These are phyloP conservation scores for Alternaria gaisen DNA, from an alignment of 2,329 filamentous ascomycete species.

Conservation along the genomic window DNA sequence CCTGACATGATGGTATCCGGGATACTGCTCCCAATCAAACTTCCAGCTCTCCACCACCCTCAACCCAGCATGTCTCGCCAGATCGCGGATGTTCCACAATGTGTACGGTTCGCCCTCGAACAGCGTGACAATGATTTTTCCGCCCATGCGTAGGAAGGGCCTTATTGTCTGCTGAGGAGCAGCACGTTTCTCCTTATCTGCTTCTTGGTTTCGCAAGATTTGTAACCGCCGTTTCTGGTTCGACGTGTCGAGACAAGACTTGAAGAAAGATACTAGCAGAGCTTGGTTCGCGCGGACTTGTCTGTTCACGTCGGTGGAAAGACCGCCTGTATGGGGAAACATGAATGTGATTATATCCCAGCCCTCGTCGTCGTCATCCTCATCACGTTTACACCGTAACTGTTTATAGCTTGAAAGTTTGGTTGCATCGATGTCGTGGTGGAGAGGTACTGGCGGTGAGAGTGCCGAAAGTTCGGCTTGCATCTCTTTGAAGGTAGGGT, in stretches of 20 bases:
- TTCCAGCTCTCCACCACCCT: conserved; percentile 74
- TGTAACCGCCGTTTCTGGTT: conserved; percentile 24
- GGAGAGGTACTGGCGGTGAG: conserved; percentile 46
- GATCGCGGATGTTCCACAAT: conserved; percentile 90
- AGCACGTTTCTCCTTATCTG: neutral
- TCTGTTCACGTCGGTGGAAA: conserved; percentile 90
- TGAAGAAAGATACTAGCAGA: conserved; percentile 46
- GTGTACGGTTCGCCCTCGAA: conserved; percentile 96
- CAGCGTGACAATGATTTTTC: conserved; percentile 78
- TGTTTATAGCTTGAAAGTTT: conserved; percentile 53
- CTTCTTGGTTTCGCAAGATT: conserved; percentile 22
- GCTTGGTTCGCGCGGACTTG: conserved; percentile 83
- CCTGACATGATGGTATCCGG: conserved; percentile 76
- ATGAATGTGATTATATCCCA: conserved; percentile 92
- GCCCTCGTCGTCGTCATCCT: conserved; percentile 38
- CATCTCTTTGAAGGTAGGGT: conserved; percentile 59
- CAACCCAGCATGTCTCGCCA: conserved; percentile 79
- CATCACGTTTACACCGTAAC: conserved; percentile 33
- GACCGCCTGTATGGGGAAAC: conserved; percentile 94
- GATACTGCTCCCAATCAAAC: conserved; percentile 73
- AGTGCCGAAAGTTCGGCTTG: conserved; percentile 33
- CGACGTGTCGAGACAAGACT: conserved; percentile 33
- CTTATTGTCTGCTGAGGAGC: neutral
- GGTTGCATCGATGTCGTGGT: conserved; percentile 72
- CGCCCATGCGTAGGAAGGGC: conserved; percentile 60